Evolutionary conservation across 192 early-diverging fungal species (phyloP).

Genomic region (Coemansia sp.): DNA sequence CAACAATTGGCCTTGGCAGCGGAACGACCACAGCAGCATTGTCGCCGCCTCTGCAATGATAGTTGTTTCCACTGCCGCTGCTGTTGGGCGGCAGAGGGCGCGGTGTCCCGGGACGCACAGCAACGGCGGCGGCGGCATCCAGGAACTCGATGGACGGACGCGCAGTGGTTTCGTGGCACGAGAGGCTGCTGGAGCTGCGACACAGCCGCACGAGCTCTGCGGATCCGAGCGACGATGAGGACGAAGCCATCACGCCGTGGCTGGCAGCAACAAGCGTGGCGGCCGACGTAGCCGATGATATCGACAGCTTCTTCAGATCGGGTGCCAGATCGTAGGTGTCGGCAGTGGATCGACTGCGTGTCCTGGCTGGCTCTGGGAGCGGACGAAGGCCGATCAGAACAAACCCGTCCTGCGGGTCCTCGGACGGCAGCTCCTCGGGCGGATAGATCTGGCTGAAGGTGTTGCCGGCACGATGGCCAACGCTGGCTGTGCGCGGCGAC

Average conservation of each 20-base stretch:
- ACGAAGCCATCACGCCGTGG: background rate
- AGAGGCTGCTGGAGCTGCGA: slow-evolving; percentile 47
- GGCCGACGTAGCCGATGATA: slow-evolving; percentile 42
- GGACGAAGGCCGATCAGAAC: slow-evolving; percentile 40
- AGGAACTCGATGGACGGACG: slow-evolving; percentile 37
- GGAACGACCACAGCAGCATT: slow-evolving; percentile 15
- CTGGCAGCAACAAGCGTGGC: slow-evolving; percentile 25
- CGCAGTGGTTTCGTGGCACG: slow-evolving; percentile 40
- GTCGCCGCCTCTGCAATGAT: background rate
- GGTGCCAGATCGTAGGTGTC: background rate
- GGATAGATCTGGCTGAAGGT: background rate
- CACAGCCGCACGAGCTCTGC: slow-evolving; percentile 37
- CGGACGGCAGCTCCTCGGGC: background rate
- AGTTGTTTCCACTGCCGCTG: background rate
- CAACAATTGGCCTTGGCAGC: slow-evolving; percentile 25
- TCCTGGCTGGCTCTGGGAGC: slow-evolving; percentile 42
- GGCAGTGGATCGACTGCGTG: slow-evolving; percentile 17
- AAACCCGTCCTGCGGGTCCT: slow-evolving; percentile 50
- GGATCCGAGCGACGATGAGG: slow-evolving; percentile 15
- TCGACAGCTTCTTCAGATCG: slow-evolving; percentile 35
- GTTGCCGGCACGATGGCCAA: slow-evolving; percentile 1
- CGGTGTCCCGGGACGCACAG: background rate
- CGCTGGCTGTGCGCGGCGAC: slow-evolving; percentile 20
- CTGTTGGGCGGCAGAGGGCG: slow-evolving; percentile 1
- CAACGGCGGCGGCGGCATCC: background rate